Conservation (phyloP, 2,329 filamentous ascomycete species). For the Diaporthe humulicola region DNA sequence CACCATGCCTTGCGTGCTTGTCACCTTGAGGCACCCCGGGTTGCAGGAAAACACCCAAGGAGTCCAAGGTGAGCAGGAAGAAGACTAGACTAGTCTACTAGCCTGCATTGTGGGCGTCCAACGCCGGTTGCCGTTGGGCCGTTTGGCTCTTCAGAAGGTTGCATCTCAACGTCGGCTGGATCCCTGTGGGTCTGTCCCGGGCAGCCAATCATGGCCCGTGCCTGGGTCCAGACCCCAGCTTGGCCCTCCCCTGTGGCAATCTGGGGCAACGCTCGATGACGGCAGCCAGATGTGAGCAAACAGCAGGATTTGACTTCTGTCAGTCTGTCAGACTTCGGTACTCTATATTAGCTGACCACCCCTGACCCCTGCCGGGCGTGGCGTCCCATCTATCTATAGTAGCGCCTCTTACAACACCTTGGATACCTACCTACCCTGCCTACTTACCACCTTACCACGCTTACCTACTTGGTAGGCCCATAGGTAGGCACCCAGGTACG, state of each 20-base stretch:
- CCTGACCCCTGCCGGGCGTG: not conserved
- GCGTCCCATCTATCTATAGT: slow-evolving; percentile 8
- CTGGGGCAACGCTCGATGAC: slow-evolving; percentile 15
- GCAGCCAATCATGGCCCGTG: not conserved
- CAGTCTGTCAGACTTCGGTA: slow-evolving; percentile 26
- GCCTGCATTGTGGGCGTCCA: not conserved
- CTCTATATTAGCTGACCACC: slow-evolving; percentile 16
- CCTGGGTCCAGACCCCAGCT: not conserved
- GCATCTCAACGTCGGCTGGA: slow-evolving; percentile 1
- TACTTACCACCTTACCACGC: too few relatives aligned
- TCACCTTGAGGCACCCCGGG: not conserved
- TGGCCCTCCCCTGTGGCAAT: not conserved
- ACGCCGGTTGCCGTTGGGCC: not conserved
- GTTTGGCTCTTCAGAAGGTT: not conserved
- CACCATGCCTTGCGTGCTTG: not conserved
- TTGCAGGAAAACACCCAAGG: not conserved
- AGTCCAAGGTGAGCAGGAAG: slow-evolving; percentile 8
- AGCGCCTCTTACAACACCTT: slow-evolving; percentile 1
- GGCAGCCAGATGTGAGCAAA: not conserved
- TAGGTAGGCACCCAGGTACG: too few relatives aligned
- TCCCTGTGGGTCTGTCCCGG: not conserved
- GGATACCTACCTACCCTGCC: too few relatives aligned
- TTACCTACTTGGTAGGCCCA: too few relatives aligned
- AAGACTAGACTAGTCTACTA: not conserved
- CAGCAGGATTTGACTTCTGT: slow-evolving; percentile 21